These are phyloP conservation scores for Colletotrichum sansevieriae DNA, from an alignment of 2,329 filamentous ascomycete genomes.

Conservation along the genomic window DNA sequence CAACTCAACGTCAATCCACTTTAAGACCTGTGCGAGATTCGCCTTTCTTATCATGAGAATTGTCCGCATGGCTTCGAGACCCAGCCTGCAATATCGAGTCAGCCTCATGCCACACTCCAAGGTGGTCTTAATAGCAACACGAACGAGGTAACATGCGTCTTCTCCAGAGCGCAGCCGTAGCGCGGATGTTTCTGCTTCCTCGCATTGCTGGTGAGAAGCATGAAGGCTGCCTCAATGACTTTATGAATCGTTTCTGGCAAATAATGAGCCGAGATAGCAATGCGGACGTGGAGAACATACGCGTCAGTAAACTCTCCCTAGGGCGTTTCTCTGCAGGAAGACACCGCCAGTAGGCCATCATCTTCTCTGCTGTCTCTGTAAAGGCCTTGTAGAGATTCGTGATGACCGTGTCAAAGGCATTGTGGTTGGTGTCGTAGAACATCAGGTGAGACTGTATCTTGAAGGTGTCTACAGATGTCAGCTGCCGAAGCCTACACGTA, in stretches of 20 bases:
- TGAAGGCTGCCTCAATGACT: conserved; percentile 73
- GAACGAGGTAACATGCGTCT: conserved; percentile 72
- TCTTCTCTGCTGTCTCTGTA: conserved; percentile 81
- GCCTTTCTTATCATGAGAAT: conserved; percentile 30
- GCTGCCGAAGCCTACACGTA: conserved; percentile 27
- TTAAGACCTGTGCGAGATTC: conserved; percentile 29
- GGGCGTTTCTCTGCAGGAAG: conserved; percentile 71
- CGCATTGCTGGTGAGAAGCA: conserved; percentile 71
- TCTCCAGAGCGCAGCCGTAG: conserved; percentile 72
- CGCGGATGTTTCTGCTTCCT: conserved; percentile 59
- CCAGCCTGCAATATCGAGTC: conserved; percentile 27
- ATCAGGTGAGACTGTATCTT: conserved; percentile 88
- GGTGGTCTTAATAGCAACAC: conserved; percentile 46
- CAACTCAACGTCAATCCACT: conserved; percentile 32
- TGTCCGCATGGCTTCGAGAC: conserved; percentile 30
- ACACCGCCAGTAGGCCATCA: conserved; percentile 71
- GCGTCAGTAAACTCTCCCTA: conserved; percentile 69
- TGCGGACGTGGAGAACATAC: conserved; percentile 57
- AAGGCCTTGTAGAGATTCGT: conserved; percentile 83
- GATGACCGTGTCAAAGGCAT: conserved; percentile 76
- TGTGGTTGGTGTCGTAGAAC: conserved; percentile 85
- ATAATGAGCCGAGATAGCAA: neutral
- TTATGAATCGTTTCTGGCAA: conserved; percentile 72
- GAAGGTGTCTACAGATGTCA: conserved; percentile 67
- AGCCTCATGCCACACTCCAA: neutral